These are phyloP conservation scores for Metschnikowia baotianmanensis DNA, from an alignment of 805 yeast species.

Conservation along the genomic window DNA sequence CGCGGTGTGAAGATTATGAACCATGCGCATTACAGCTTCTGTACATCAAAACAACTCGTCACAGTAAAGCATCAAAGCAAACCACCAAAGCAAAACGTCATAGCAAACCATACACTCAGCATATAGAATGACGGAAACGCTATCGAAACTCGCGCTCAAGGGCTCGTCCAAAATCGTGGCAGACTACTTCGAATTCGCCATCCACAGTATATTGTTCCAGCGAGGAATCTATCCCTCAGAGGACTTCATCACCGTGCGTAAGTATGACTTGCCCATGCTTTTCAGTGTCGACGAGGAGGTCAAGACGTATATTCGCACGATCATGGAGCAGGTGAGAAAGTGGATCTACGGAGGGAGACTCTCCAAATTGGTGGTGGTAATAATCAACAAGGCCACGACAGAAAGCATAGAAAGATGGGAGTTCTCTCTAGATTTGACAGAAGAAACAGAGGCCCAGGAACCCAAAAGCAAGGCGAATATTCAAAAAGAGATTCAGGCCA, in stretches of 20 bases:
- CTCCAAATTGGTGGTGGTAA: slow-evolving; percentile 65
- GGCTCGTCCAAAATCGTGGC: slow-evolving; percentile 80
- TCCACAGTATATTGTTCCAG: slow-evolving; percentile 80
- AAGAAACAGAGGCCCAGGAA: slow-evolving; percentile 13
- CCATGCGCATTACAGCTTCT: too few species aligned
- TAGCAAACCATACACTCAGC: background rate
- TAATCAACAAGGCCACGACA: slow-evolving; percentile 63
- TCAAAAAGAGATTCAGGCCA: slow-evolving; percentile 77
- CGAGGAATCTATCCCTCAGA: slow-evolving; percentile 87
- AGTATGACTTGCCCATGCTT: slow-evolving; percentile 75
- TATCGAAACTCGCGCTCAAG: slow-evolving; percentile 54
- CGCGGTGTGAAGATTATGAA: too few species aligned
- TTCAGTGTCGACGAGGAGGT: slow-evolving; percentile 76
- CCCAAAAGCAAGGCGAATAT: slow-evolving; percentile 45
- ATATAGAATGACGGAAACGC: slow-evolving; percentile 14
- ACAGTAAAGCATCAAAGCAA: too few species aligned
- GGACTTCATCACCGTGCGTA: slow-evolving; percentile 73
- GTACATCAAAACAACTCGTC: too few species aligned
- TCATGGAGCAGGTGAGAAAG: slow-evolving; percentile 58
- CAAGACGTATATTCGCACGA: slow-evolving; percentile 59
- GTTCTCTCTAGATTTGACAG: slow-evolving; percentile 56
- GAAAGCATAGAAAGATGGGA: slow-evolving; percentile 86
- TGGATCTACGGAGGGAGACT: slow-evolving; percentile 76
- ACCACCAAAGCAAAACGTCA: too few species aligned
- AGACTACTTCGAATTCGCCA: slow-evolving; percentile 81